Percentiles rank a stretch among this genome's conserved stretches.
These are phyloP conservation scores for Seiridium cupressi DNA, from an alignment of 2,329 filamentous ascomycete genomes.

Conservation along the genomic window DNA sequence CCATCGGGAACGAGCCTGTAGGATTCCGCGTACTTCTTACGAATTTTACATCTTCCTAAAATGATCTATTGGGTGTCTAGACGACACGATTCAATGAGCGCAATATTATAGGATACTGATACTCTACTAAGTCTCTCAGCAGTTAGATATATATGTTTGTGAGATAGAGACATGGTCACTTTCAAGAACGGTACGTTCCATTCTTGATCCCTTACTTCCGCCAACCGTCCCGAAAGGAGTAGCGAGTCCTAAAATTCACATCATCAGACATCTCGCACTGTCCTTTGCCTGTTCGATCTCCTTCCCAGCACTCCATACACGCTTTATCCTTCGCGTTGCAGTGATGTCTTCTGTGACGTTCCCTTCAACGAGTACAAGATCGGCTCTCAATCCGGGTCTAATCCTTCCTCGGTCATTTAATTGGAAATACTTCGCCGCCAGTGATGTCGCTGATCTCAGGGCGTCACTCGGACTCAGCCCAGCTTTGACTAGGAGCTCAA, in stretches of 20 bases:
- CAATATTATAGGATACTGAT: no score
- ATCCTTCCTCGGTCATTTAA: slow-evolving; percentile 24
- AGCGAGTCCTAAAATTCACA: background rate
- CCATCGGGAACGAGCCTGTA: no score
- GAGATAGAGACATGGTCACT: no score
- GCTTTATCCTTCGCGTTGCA: slow-evolving; percentile 20
- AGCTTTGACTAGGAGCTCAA: slow-evolving; percentile 21
- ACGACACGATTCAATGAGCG: no score
- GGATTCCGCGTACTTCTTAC: no score
- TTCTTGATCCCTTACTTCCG: no score
- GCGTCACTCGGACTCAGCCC: slow-evolving; percentile 23
- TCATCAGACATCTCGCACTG: background rate
- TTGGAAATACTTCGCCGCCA: slow-evolving; percentile 18
- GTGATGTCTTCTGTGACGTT: slow-evolving; percentile 26
- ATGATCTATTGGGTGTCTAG: no score
- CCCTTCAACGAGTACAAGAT: slow-evolving; percentile 27
- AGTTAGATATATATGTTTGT: no score
- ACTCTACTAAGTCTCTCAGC: no score
- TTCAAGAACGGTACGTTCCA: no score
- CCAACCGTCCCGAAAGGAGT: no score
- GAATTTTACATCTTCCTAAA: no score
- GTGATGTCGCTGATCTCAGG: slow-evolving; percentile 21
- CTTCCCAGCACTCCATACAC: slow-evolving; percentile 23
- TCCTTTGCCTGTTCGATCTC: background rate
- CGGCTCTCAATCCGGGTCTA: slow-evolving; percentile 21